Conservation (phyloP, 768 basidiomycete genomes). For the Coprinopsis cinerea region DNA sequence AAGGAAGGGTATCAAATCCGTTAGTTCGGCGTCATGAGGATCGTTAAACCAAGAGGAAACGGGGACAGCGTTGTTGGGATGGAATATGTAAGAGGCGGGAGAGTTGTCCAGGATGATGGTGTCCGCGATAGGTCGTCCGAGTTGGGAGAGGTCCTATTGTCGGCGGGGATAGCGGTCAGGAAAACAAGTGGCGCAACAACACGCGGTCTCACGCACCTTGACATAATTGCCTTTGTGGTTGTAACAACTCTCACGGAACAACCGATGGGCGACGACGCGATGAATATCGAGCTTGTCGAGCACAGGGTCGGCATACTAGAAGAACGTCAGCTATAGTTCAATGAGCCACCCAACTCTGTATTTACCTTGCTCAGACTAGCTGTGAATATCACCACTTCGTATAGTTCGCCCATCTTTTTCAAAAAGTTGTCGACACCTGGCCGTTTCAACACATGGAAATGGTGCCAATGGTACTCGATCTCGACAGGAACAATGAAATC, state of each 20-base stretch:
- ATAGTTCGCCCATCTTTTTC: constrained; percentile 96
- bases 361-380: constrained; percentile 96
- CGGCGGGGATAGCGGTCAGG: constrained; percentile 3
- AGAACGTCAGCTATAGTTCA: constrained; percentile 4
- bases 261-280: constrained; percentile 84
- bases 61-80: constrained; percentile 97
- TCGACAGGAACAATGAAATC: constrained; percentile 99
- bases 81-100: constrained; percentile 98
- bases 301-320: constrained; percentile 95
- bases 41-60: constrained; percentile 99
- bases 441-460: constrained; percentile 97
- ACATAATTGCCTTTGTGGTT: constrained; percentile 99
- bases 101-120: constrained; percentile 99
- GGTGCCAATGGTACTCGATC: constrained; percentile 97
- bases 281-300: constrained; percentile 94
- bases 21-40: constrained; percentile 96
- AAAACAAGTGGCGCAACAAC: too few species aligned
- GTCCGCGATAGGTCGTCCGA: constrained; percentile 89
- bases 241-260: constrained; percentile 98
- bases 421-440: constrained; percentile 97
- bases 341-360: constrained; percentile 11
- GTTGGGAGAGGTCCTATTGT: constrained; percentile 86
- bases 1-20: constrained; percentile 92
- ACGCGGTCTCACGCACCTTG: constrained; percentile 83
- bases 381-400: constrained; percentile 97